phyloP scores from a whole-genome alignment of 2,329 filamentous ascomycete species.

The Hypoxylon sp. region DNA sequence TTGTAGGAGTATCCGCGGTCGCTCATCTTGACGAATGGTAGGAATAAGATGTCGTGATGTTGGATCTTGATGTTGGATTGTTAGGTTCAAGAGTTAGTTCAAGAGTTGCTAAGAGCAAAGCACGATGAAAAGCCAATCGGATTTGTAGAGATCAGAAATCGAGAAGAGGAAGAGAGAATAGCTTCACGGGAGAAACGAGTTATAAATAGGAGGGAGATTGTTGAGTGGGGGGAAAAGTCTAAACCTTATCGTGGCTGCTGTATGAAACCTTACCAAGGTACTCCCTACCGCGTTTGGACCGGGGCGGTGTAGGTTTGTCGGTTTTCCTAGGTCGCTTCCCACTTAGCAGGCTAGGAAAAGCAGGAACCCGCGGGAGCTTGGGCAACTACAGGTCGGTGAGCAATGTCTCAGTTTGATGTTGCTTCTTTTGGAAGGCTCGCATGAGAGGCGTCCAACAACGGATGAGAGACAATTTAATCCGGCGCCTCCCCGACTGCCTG shows the following conservation, averaged over 20 bases:
- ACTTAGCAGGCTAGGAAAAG: background rate
- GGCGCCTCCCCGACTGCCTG: background rate
- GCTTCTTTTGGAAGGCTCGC: background rate
- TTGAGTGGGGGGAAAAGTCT: background rate
- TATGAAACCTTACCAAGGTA: conserved; percentile 2
- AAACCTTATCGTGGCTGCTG: conserved; percentile 25
- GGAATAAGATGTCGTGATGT: background rate
- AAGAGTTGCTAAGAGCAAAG: background rate
- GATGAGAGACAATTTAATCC: background rate
- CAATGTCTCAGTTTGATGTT: conserved; percentile 4
- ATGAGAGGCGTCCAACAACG: background rate
- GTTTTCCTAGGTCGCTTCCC: background rate
- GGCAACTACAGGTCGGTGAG: conserved; percentile 14
- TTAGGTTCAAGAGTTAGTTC: background rate
- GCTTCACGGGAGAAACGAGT: background rate
- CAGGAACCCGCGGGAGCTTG: background rate
- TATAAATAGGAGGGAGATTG: background rate
- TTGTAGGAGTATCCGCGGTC: conserved; percentile 60
- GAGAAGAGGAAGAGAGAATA: background rate
- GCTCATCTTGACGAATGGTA: conserved; percentile 47
- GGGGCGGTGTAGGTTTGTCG: conserved; percentile 15
- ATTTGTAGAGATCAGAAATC: background rate
- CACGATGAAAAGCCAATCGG: background rate
- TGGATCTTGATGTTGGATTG: background rate
- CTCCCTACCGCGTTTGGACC: conserved; percentile 14